Evolutionary conservation across 192 early-diverging fungal genomes (phyloP), one percentile per base, ranked within the genome.

Genomic region (Rhizophagus prolifer): DNA sequence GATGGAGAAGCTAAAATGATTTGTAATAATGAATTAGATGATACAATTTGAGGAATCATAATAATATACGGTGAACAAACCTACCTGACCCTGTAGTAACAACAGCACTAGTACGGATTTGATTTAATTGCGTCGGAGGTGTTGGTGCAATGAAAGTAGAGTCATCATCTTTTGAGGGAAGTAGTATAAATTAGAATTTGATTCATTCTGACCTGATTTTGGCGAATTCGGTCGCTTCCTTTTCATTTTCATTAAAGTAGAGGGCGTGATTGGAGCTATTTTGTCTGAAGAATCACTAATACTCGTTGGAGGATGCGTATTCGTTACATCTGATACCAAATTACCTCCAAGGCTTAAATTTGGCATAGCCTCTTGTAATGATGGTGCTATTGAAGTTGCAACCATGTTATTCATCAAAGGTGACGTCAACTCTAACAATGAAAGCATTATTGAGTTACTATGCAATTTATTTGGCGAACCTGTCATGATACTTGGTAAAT

Each of bases 191-290:
- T 21, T 8, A 54, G n/a, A 5, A 44, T 66, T 36, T 30, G 19
- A 31, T 21, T 41, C 34, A 47, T 23, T 31, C 23, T 70, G 31
- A 69, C 21, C 34, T 1, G 72, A 77, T 60, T 62, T 50, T 16
- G 47, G 50, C 21, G 41, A 19, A 25, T 79, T 76, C 13, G 69
- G 28, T 72, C 77, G 80, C 7, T 77, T 78, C 3, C 70, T 66
- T 70, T 81, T 82, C 10, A 93, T 50, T 54, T 88, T 87, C 91
- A 93, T 92, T 25, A 93, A 72, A 12, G 88, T 84, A 9, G 87
- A 86, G 6, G 92, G 92, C 0, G 92, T 93, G 9, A 89, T 88
- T 10, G 92, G 92, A 31, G 86, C 85, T 46, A 75, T 64, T 26
- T 63, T 65, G 28, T 65, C 46, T 30, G 41, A 47, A 28, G 26